These are phyloP conservation scores for Phytophthora sansomeana DNA, from an alignment of 352 stramenopile genomes.

Conservation along the genomic window DNA sequence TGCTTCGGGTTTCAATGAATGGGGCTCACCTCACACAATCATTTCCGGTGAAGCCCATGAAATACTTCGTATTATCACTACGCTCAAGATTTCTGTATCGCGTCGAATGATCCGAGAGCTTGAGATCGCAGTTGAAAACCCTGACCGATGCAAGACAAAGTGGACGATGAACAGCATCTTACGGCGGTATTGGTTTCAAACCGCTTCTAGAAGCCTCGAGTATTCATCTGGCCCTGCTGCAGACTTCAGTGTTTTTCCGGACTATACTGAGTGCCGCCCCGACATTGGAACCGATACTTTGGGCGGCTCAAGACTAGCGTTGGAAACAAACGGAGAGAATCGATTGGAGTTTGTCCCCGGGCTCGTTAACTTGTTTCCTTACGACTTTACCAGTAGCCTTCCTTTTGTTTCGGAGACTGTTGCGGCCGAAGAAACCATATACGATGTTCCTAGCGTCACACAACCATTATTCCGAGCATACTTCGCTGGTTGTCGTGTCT, in stretches of 20 bases:
- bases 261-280: constrained; percentile 40
- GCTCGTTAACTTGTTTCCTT: constrained; percentile 36
- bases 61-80: no score
- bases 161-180: no score
- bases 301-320: constrained; percentile 25
- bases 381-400: constrained; percentile 38
- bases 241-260: constrained; percentile 40
- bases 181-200: no score
- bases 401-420: neutral
- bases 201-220: no score
- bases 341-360: constrained; percentile 18
- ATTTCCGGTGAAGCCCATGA: no score
- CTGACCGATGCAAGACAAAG: no score
- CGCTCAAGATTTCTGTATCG: no score
- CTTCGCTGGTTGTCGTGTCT: constrained; percentile 34
- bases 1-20: no score
- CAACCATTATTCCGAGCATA: constrained; percentile 36
- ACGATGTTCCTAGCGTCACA: constrained; percentile 5
- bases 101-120: no score
- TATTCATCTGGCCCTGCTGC: no score
- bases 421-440: constrained; percentile 14
- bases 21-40: no score
- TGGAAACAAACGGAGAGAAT: constrained; percentile 26
- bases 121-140: no score
- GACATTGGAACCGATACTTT: constrained; percentile 13